Evolutionary conservation across 2,329 filamentous ascomycete genomes (phyloP).

Genomic region (Nothophaeocryptopus gaeumannii): DNA sequence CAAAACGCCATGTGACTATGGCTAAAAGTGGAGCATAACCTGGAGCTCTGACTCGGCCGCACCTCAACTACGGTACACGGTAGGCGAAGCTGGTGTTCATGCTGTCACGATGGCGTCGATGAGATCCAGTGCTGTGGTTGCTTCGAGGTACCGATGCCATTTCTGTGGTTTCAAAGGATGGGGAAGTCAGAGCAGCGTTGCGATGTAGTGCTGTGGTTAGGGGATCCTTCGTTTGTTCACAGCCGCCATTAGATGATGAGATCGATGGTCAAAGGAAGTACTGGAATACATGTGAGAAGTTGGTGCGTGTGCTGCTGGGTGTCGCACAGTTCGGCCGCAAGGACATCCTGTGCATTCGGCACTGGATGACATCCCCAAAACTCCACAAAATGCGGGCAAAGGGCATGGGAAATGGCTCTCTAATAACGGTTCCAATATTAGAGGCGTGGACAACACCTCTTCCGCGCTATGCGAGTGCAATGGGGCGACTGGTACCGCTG

Average conservation of each 20-base stretch:
- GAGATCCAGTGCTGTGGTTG: conserved; percentile 6
- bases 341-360: not conserved
- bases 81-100: not conserved
- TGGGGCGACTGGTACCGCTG: not conserved
- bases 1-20: conserved; percentile 2
- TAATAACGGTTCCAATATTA: not conserved
- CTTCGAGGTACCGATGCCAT: conserved; percentile 2
- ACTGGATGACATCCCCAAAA: conserved; percentile 2
- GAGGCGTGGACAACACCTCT: too few species aligned
- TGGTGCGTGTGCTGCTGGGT: not conserved
- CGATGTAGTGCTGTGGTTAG: not conserved
- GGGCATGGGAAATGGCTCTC: not conserved
- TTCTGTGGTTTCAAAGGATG: not conserved
- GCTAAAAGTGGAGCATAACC: not conserved
- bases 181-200: conserved; percentile 6
- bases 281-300: too few species aligned
- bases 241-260: too few species aligned
- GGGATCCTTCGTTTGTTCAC: not conserved
- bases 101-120: conserved; percentile 12
- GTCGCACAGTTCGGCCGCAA: not conserved
- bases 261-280: too few species aligned
- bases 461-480: not conserved
- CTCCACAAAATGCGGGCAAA: conserved; percentile 7
- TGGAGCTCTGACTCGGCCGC: conserved; percentile 4
- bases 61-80: not conserved